Evolutionary conservation across 495 filamentous ascomycete species (phyloP).

Genomic region (Trichocladium uniseriatum): DNA sequence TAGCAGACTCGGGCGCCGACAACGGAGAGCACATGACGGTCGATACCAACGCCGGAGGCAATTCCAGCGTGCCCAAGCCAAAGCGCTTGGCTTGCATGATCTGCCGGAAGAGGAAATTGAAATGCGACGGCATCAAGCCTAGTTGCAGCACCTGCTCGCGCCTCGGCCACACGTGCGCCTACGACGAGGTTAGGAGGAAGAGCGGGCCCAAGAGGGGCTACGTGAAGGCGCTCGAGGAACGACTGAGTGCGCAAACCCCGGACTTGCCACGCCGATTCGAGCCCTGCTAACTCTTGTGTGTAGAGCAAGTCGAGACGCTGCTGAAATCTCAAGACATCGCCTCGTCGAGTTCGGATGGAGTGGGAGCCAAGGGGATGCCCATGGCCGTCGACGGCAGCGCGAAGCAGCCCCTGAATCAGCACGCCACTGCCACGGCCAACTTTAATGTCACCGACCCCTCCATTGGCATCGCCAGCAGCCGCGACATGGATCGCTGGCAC

Average conservation of each 20-base stretch:
- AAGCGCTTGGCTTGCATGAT: constrained; percentile 97
- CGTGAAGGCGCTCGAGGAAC: constrained; percentile 92
- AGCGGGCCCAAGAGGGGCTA: constrained; percentile 97
- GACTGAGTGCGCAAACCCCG: constrained; percentile 81
- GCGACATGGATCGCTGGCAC: constrained; percentile 44
- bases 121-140: constrained; percentile 67
- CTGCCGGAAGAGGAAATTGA: constrained; percentile 86
- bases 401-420: constrained; percentile 24
- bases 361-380: constrained; percentile 25
- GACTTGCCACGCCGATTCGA: no score
- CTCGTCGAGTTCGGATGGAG: constrained; percentile 24
- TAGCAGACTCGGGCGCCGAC: constrained; percentile 28
- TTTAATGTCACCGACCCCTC: constrained; percentile 37
- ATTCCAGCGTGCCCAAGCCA: constrained; percentile 61
- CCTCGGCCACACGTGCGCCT: constrained; percentile 82
- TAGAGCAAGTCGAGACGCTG: constrained; percentile 91
- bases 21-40: constrained; percentile 23
- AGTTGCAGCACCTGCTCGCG: constrained; percentile 89
- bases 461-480: constrained; percentile 34
- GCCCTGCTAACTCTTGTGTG: constrained; percentile 15
- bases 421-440: constrained; percentile 26
- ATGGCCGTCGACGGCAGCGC: constrained; percentile 24
- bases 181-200: constrained; percentile 94
- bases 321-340: constrained; percentile 61
- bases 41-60: constrained; percentile 39